Percentiles rank a stretch among this genome's conserved stretches.
phyloP scores from a whole-genome alignment of 495 filamentous ascomycete species.

The Daldinia decipiens region DNA sequence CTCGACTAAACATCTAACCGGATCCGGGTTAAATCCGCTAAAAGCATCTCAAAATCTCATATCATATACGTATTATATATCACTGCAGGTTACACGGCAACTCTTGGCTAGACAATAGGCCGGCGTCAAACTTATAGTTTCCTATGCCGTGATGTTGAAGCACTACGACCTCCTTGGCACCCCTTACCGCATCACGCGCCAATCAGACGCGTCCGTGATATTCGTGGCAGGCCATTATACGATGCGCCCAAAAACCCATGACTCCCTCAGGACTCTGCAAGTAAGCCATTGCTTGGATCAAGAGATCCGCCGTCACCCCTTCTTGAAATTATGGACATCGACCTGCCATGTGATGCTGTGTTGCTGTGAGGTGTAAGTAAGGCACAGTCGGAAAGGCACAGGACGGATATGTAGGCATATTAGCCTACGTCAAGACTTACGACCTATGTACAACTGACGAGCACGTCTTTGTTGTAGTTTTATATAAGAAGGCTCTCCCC shows the following conservation, averaged over 20 bases:
- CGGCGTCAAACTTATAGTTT: slow-evolving; percentile 15
- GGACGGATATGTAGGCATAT: not conserved
- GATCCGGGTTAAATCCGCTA: not conserved
- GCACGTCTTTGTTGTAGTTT: slow-evolving; percentile 12
- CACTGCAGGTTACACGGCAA: not conserved
- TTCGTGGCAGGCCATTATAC: slow-evolving; percentile 44
- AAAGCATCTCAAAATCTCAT: not conserved
- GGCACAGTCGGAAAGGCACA: slow-evolving; percentile 6
- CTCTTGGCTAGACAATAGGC: slow-evolving; percentile 30
- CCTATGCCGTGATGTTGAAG: slow-evolving; percentile 21
- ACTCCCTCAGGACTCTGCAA: slow-evolving; percentile 28
- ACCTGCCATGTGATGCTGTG: slow-evolving; percentile 29
- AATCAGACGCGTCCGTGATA: slow-evolving; percentile 24
- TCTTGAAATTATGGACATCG: slow-evolving; percentile 7
- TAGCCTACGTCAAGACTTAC: not conserved
- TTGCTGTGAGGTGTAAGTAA: not conserved
- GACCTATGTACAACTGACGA: not conserved
- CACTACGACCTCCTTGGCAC: slow-evolving; percentile 30
- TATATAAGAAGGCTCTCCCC: slow-evolving; percentile 24
- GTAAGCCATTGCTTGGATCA: slow-evolving; percentile 28
- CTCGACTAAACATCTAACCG: not conserved
- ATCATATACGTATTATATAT: slow-evolving; percentile 3
- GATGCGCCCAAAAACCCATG: slow-evolving; percentile 22
- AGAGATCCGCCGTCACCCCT: slow-evolving; percentile 28
- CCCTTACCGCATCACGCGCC: slow-evolving; percentile 24